phyloP scores from a whole-genome alignment of 2,329 filamentous ascomycete species.

The Arthrobotrys conoides region DNA sequence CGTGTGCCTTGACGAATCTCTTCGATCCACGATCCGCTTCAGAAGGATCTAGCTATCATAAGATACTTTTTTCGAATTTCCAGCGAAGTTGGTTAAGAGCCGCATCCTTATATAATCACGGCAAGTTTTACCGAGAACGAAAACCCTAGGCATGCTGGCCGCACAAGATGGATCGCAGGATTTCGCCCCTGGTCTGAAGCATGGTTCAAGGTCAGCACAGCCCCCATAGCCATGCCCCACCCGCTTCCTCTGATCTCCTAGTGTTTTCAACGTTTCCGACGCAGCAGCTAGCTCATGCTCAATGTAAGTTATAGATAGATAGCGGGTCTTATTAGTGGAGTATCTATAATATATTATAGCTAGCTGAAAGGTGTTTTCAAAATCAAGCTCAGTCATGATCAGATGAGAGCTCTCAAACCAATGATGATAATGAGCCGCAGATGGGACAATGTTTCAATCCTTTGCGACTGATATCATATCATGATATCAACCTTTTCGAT shows the following conservation, averaged over 20 bases:
- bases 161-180: background rate
- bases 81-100: constrained; percentile 1
- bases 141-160: background rate
- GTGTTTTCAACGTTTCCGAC: background rate
- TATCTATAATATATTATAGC: background rate
- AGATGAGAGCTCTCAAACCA: background rate
- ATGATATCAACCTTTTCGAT: background rate
- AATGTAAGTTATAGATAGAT: background rate
- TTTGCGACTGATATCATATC: background rate
- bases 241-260: background rate
- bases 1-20: background rate
- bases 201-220: constrained; percentile 15
- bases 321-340: background rate
- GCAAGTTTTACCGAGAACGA: background rate
- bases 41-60: background rate
- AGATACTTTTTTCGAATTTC: background rate
- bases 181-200: background rate
- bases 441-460: background rate
- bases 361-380: background rate
- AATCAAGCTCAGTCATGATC: background rate
- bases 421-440: background rate
- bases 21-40: background rate
- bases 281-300: background rate
- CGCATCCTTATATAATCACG: constrained; percentile 1
- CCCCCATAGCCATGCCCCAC: background rate